Conservation (phyloP, 768 basidiomycete genomes). For the Cytidiella melzeri region DNA sequence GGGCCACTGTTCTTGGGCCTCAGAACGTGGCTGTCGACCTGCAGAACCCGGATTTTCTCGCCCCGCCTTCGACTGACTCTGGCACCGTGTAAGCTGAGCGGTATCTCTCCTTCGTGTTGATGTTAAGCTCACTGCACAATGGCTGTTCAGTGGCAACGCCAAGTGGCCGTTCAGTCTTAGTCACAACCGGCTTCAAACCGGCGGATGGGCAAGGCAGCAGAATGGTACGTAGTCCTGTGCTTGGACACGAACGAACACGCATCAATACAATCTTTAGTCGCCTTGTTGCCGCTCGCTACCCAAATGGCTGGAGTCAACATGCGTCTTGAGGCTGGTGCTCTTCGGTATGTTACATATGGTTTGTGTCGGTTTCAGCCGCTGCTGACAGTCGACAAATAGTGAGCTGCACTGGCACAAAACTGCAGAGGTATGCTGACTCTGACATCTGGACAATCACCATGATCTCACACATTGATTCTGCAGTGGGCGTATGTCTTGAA, state of each 20-base stretch:
- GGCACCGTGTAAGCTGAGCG: conserved; percentile 27
- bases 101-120: conserved; percentile 2
- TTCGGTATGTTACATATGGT: conserved; percentile 17
- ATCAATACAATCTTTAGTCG: neutral
- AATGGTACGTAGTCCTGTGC: conserved; percentile 16
- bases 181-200: conserved; percentile 29
- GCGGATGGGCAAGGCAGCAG: conserved; percentile 32
- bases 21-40: conserved; percentile 27
- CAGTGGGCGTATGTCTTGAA: conserved; percentile 31
- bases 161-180: conserved; percentile 31
- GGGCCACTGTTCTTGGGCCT: conserved; percentile 23
- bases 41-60: conserved; percentile 27
- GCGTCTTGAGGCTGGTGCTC: conserved; percentile 30
- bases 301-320: conserved; percentile 30
- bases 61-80: conserved; percentile 29
- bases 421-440: conserved; percentile 16
- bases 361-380: neutral
- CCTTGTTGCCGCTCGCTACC: conserved; percentile 28
- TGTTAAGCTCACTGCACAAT: neutral
- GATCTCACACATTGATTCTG: neutral
- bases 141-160: conserved; percentile 16
- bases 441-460: neutral
- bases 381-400: conserved; percentile 1
- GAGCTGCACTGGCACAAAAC: conserved; percentile 34
- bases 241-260: neutral